A percentile compares a stretch with the other conserved stretches of the same genome.
These are phyloP conservation scores for Kitagawia praeruptora DNA, from an alignment of 129 eudicot genomes.

Conservation along the genomic window DNA sequence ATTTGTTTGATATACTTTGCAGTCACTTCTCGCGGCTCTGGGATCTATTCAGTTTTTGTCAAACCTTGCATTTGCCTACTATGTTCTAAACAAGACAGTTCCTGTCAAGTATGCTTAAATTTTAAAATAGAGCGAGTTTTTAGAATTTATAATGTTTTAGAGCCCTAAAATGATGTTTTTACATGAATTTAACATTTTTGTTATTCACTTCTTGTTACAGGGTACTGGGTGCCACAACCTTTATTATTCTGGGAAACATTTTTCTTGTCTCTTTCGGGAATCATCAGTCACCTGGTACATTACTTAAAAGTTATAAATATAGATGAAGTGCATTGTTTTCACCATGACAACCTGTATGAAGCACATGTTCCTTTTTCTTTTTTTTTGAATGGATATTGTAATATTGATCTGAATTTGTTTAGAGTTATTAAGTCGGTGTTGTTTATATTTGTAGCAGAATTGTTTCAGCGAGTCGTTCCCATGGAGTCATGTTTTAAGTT, in stretches of 20 bases:
- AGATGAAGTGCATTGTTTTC: neutral
- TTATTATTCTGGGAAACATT: constrained; percentile 87
- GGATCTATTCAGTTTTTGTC: constrained; percentile 97
- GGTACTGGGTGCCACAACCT: constrained; percentile 80
- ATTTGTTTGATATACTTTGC: constrained; percentile 23
- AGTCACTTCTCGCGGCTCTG: constrained; percentile 98
- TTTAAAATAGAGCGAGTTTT: neutral
- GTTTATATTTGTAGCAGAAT: neutral
- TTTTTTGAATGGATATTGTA: neutral
- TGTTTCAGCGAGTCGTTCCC: neutral
- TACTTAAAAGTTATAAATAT: constrained; percentile 6
- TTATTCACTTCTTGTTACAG: constrained; percentile 33
- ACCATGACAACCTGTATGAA: neutral
- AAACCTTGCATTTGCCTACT: constrained; percentile 85
- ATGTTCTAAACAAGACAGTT: constrained; percentile 73
- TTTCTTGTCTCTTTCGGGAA: constrained; percentile 96
- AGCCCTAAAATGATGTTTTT: neutral
- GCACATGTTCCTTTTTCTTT: neutral
- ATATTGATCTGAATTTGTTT: neutral
- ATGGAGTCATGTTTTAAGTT: neutral
- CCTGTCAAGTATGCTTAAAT: constrained; percentile 63
- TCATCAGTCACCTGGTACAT: constrained; percentile 93
- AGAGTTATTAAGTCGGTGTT: neutral
- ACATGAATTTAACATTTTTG: neutral
- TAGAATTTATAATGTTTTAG: neutral